These are phyloP conservation scores for Alternaria sp. DNA, from an alignment of 2,329 filamentous ascomycete species.

Conservation along the genomic window DNA sequence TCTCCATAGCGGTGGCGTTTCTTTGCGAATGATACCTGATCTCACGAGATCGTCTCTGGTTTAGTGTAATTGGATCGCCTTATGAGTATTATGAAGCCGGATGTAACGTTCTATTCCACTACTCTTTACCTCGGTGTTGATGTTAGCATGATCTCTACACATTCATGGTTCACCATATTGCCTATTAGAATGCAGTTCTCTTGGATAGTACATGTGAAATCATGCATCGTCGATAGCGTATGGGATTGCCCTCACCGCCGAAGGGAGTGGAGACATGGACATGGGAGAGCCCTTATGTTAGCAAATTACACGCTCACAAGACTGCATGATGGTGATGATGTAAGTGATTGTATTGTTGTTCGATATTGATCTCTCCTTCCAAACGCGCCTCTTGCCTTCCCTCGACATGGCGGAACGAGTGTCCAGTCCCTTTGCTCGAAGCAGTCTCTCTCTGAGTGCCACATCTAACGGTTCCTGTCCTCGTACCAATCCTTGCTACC, in stretches of 20 bases:
- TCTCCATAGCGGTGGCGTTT: slow-evolving; percentile 14
- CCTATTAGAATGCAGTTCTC: neutral
- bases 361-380: neutral
- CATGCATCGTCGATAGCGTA: neutral
- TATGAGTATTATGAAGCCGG: neutral
- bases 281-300: neutral
- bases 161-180: neutral
- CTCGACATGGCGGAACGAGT: neutral
- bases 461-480: slow-evolving; percentile 6
- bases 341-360: neutral
- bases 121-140: neutral
- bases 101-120: neutral
- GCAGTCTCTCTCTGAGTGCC: neutral
- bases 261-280: neutral
- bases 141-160: neutral
- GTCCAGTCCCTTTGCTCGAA: neutral
- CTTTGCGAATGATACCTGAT: slow-evolving; percentile 14
- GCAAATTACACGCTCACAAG: neutral
- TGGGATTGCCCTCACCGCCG: neutral
- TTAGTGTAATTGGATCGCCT: neutral
- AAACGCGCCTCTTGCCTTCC: neutral
- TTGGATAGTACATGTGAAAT: neutral
- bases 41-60: neutral
- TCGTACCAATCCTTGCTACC: slow-evolving; percentile 21
- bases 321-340: neutral